Evolutionary conservation across 2,329 filamentous ascomycete genomes (phyloP).

Genomic region (Raffaelea ambrosiae): DNA sequence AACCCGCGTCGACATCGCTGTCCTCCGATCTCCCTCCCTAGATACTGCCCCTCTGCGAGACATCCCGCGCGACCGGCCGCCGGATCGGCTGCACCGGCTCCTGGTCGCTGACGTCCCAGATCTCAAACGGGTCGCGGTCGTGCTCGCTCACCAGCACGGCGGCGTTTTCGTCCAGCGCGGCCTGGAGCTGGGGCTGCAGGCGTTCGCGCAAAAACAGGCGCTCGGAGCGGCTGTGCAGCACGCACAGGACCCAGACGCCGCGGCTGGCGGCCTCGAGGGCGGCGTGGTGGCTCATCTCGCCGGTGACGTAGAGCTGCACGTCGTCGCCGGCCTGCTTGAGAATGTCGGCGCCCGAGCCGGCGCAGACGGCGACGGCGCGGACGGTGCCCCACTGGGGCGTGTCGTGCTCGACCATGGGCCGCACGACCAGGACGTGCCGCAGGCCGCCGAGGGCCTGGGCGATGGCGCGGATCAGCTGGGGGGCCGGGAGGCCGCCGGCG

Average conservation of each 20-base stretch:
- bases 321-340: conserved; percentile 65
- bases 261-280: conserved; percentile 79
- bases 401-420: conserved; percentile 20
- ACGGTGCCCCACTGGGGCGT: conserved; percentile 45
- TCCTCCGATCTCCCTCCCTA: too few species aligned
- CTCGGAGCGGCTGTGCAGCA: conserved; percentile 94
- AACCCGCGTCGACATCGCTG: too few species aligned
- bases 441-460: conserved; percentile 62
- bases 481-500: conserved; percentile 25
- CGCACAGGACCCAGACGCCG: conserved; percentile 70
- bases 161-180: conserved; percentile 34
- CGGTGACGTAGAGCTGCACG: conserved; percentile 63
- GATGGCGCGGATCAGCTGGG: conserved; percentile 41
- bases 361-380: conserved; percentile 72
- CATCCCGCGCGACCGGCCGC: too few species aligned
- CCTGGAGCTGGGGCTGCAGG: conserved; percentile 57
- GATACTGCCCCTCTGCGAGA: too few species aligned
- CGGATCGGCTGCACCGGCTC: not conserved
- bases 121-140: conserved; percentile 83
- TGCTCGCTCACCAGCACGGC: conserved; percentile 66
- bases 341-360: conserved; percentile 75
- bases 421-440: conserved; percentile 28
- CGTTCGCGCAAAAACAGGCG: conserved; percentile 68
- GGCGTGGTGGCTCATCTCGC: conserved; percentile 90
- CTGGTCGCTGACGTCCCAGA: conserved; percentile 43